These are phyloP conservation scores for Nakataea oryzae DNA, from an alignment of 2,329 filamentous ascomycete species.

Conservation along the genomic window DNA sequence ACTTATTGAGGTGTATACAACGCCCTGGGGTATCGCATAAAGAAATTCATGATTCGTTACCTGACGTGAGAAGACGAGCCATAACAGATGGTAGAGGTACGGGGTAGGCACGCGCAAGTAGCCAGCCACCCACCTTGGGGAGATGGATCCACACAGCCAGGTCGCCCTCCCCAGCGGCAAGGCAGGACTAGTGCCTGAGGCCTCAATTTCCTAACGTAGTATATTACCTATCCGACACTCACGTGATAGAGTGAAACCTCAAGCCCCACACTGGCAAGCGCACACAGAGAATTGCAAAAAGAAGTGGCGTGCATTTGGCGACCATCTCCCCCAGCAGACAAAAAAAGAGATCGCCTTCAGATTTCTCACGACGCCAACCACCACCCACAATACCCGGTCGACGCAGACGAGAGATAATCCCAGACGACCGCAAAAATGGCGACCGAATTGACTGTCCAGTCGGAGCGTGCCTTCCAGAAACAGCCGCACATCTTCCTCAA, in stretches of 20 bases:
- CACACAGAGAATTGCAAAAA: not conserved
- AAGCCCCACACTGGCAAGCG: not conserved
- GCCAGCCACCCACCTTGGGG: too few species aligned
- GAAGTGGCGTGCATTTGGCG: not conserved
- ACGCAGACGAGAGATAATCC: not conserved
- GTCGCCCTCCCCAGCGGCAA: too few species aligned
- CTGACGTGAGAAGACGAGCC: too few species aligned
- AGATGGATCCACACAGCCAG: not conserved
- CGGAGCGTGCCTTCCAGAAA: constrained; percentile 99
- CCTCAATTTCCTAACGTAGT: too few species aligned
- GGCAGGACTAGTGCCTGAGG: too few species aligned
- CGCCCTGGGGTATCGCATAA: too few species aligned
- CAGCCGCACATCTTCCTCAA: constrained; percentile 99
- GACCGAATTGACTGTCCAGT: constrained; percentile 98
- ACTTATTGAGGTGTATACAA: too few species aligned
- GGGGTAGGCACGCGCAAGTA: too few species aligned
- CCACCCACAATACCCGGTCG: not conserved
- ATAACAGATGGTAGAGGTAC: too few species aligned
- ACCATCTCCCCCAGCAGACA: not conserved
- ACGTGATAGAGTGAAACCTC: too few species aligned
- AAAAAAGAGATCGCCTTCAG: not conserved
- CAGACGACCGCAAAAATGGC: constrained; percentile 60
- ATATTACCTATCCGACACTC: too few species aligned
- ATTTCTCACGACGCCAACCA: not conserved
- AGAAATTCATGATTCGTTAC: too few species aligned